These are phyloP conservation scores for Collybia sordida DNA, from an alignment of 768 basidiomycete species.

Conservation along the genomic window DNA sequence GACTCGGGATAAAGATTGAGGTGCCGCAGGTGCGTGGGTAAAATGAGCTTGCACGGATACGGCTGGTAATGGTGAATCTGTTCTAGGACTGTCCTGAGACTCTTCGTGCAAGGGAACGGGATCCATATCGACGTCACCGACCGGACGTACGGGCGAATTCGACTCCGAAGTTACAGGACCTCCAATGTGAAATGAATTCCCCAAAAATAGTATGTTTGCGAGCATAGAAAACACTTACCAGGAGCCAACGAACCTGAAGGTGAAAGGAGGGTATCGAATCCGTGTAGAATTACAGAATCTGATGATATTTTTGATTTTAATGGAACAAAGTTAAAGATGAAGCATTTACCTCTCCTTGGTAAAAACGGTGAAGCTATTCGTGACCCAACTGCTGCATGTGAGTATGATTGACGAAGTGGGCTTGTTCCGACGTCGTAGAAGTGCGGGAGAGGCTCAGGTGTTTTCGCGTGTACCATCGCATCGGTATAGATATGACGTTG, in stretches of 20 bases:
- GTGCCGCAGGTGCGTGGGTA: neutral
- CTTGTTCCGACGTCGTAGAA: neutral
- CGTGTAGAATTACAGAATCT: neutral
- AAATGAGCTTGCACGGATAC: neutral
- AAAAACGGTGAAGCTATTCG: neutral
- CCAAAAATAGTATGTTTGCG: neutral
- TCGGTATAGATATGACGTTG: neutral
- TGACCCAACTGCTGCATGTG: neutral
- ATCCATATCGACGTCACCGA: neutral
- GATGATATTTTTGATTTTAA: no score
- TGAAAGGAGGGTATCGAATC: neutral
- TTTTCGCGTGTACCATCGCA: neutral
- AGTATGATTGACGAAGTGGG: slow-evolving; percentile 1
- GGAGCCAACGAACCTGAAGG: slow-evolving; percentile 3
- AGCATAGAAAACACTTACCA: neutral
- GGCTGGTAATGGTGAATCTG: no score
- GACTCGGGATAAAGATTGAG: slow-evolving; percentile 1
- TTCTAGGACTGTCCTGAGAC: neutral
- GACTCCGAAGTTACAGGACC: neutral
- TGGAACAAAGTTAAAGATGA: neutral
- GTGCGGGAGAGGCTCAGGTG: neutral
- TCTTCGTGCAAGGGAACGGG: neutral
- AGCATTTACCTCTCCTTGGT: neutral
- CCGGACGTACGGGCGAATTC: neutral
- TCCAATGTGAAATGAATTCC: neutral